Conservation (phyloP, 305 asterid species). For the Ilex paraguariensis region DNA sequence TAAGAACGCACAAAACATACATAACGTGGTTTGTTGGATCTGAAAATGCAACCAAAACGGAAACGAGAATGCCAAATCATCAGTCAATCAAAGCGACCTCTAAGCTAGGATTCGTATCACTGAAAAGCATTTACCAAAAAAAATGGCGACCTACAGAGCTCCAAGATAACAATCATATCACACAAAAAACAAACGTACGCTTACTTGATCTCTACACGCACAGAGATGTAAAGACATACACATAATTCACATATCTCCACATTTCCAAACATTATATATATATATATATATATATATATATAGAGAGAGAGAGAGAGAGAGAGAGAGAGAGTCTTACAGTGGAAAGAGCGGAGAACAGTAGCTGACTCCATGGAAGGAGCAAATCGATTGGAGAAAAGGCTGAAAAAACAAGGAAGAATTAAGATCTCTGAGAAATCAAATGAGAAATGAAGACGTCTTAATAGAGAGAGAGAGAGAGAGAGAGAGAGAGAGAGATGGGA, state of each 20-base stretch:
- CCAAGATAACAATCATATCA: no score
- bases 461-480: conserved; percentile 12
- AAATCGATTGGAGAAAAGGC: conserved; percentile 18
- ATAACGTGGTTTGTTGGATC: no score
- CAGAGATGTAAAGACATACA: not conserved
- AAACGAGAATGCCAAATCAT: no score
- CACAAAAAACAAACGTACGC: no score
- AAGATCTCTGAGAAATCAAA: conserved; percentile 23
- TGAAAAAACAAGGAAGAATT: no score
- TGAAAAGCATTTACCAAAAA: no score
- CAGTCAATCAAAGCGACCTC: no score
- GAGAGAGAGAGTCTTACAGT: conserved; percentile 29
- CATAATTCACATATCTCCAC: not conserved
- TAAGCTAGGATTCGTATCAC: conserved; percentile 11
- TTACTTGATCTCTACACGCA: not conserved
- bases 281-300: not conserved
- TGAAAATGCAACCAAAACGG: no score
- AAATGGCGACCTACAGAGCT: no score
- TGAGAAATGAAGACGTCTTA: conserved; percentile 15
- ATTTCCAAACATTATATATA: not conserved
- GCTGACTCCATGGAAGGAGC: conserved; percentile 59
- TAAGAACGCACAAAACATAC: no score
- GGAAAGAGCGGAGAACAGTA: conserved; percentile 60
- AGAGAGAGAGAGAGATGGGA: conserved; percentile 1
- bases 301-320: conserved; percentile 8